These are phyloP conservation scores for Chlamydomonas sphaeroides DNA, from an alignment of 139 green algal species.

Conservation along the genomic window DNA sequence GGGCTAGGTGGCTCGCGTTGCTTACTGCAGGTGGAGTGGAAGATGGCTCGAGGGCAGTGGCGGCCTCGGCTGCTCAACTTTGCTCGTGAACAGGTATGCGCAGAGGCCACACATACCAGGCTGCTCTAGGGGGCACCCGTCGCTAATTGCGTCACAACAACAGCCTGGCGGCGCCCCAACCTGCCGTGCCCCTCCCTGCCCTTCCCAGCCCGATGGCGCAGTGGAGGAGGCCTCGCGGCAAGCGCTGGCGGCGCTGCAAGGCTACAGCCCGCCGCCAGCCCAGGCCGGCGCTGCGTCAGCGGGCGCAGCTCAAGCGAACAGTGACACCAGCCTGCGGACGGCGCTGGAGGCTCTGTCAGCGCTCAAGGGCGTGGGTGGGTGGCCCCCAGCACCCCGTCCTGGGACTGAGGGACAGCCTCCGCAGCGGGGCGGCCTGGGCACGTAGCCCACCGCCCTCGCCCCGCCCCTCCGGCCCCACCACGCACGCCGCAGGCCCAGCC, in stretches of 20 bases:
- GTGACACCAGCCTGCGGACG: neutral
- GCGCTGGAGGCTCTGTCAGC: slow-evolving; percentile 56
- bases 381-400: neutral
- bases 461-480: neutral
- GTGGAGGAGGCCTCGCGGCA: slow-evolving; percentile 14
- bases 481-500: slow-evolving; percentile 57
- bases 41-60: slow-evolving; percentile 72
- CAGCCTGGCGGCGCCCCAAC: neutral
- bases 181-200: neutral
- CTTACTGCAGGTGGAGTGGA: slow-evolving; percentile 75
- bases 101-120: neutral
- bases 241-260: neutral
- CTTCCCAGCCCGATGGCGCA: neutral
- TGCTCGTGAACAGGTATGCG: slow-evolving; percentile 41
- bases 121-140: neutral
- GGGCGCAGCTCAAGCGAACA: no score
- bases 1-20: no score
- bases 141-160: neutral
- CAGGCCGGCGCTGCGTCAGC: neutral
- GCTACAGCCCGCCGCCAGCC: neutral
- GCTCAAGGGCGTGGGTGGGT: slow-evolving; percentile 68
- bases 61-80: slow-evolving; percentile 67
- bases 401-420: neutral
- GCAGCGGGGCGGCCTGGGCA: neutral
- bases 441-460: no score